phyloP scores from a whole-genome alignment of 2,329 filamentous ascomycete genomes.

The Cordyceps farinosa region DNA sequence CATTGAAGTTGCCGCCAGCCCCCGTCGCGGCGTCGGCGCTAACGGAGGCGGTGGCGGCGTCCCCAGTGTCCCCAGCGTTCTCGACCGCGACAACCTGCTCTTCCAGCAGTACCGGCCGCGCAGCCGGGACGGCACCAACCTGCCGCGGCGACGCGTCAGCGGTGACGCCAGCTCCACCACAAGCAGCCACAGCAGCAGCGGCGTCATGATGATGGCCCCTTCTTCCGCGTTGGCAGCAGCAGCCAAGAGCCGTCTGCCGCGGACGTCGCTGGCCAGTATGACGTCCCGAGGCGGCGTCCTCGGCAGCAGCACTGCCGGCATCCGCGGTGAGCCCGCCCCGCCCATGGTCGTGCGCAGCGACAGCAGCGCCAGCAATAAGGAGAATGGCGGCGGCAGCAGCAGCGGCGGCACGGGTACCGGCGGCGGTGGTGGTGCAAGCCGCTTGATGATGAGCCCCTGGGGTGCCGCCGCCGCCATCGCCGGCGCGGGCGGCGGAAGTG shows the following conservation, averaged over 20 bases:
- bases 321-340: slow-evolving; percentile 23
- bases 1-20: slow-evolving; percentile 52
- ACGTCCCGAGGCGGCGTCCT: slow-evolving; percentile 23
- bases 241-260: slow-evolving; percentile 38
- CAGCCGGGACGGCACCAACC: slow-evolving; percentile 41
- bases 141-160: slow-evolving; percentile 42
- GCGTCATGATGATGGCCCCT: background rate
- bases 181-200: slow-evolving; percentile 21
- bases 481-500: slow-evolving; percentile 2
- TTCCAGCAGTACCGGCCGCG: slow-evolving; percentile 39
- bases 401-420: background rate
- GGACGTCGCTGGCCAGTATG: slow-evolving; percentile 33
- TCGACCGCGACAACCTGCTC: slow-evolving; percentile 12
- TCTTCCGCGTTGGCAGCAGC: slow-evolving; percentile 1
- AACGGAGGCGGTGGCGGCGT: slow-evolving; percentile 42
- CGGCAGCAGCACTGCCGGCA: slow-evolving; percentile 20
- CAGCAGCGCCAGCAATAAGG: slow-evolving; percentile 39
- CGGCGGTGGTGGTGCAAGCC: slow-evolving; percentile 6
- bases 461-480: slow-evolving; percentile 21
- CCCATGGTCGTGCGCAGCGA: slow-evolving; percentile 37
- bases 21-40: slow-evolving; percentile 35
- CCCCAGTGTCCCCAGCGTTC: background rate
- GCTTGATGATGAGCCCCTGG: slow-evolving; percentile 19
- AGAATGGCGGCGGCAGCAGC: slow-evolving; percentile 27
- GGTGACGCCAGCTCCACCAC: slow-evolving; percentile 34